These are phyloP conservation scores for Arthroderma sp. DNA, from an alignment of 2,329 filamentous ascomycete species.

Conservation along the genomic window DNA sequence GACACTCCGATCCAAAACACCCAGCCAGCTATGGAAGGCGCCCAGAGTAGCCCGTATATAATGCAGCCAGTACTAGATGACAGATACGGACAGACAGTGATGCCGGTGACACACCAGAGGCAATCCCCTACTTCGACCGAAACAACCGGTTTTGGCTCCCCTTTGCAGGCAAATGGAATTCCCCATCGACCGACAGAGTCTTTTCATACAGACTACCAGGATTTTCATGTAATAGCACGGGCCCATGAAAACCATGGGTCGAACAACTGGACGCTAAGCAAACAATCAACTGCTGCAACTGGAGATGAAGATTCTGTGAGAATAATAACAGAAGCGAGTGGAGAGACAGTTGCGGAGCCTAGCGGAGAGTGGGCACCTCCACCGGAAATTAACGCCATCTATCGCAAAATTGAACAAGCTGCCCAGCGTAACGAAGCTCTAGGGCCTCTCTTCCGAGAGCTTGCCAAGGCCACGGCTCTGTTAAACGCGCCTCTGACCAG, in stretches of 20 bases:
- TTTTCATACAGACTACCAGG: no score
- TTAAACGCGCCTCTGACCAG: conserved; percentile 1
- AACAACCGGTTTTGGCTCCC: no score
- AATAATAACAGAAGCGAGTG: conserved; percentile 1
- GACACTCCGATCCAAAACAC: no score
- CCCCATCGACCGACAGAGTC: no score
- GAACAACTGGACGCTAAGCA: not conserved
- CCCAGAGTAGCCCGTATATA: no score
- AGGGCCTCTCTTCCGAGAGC: conserved; percentile 18
- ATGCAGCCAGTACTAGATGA: no score
- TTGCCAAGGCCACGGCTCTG: conserved; percentile 10
- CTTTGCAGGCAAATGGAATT: no score
- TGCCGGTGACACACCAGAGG: no score
- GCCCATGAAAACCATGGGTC: not conserved
- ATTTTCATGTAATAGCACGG: no score
- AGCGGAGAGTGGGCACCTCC: conserved; percentile 5
- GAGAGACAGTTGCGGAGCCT: not conserved
- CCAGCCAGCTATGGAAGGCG: no score
- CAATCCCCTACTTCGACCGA: no score
- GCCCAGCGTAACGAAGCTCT: conserved; percentile 17
- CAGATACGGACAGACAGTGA: no score
- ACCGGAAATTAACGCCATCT: conserved; percentile 16
- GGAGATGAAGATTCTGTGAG: not conserved
- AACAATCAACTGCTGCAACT: not conserved
- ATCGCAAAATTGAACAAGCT: conserved; percentile 20